Conservation (phyloP, 2,329 filamentous ascomycete species). For the Venturia nashicola region DNA sequence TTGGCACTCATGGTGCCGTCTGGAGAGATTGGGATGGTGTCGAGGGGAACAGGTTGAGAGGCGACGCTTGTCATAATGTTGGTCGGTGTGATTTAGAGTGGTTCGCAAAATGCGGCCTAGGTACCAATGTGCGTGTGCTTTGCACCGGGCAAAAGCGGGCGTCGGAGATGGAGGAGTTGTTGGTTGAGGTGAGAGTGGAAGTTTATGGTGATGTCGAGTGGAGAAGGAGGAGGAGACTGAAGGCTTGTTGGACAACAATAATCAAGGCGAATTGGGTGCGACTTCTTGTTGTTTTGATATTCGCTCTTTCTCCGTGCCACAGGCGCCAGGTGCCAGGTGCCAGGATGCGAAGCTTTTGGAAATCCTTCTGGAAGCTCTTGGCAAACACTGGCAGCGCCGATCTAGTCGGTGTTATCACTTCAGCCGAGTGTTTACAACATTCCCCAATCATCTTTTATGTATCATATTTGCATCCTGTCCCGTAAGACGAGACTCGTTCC, state of each 20-base stretch:
- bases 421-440: neutral
- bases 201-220: neutral
- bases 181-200: neutral
- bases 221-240: neutral
- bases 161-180: neutral
- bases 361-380: too few relatives aligned
- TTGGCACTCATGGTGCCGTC: conserved; percentile 30
- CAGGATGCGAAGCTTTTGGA: neutral
- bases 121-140: neutral
- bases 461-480: neutral
- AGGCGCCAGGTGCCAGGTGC: too few relatives aligned
- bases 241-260: neutral
- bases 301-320: neutral
- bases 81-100: conserved; percentile 2
- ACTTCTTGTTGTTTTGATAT: neutral
- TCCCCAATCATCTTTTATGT: neutral
- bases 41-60: conserved; percentile 31
- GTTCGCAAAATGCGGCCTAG: neutral
- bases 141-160: neutral
- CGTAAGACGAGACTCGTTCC: neutral
- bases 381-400: neutral
- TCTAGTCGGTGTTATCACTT: neutral
- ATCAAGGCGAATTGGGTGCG: neutral
- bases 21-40: conserved; percentile 44
- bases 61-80: conserved; percentile 2